phyloP scores from a whole-genome alignment of 2,329 filamentous ascomycete species.

The Clonostachys sp. region DNA sequence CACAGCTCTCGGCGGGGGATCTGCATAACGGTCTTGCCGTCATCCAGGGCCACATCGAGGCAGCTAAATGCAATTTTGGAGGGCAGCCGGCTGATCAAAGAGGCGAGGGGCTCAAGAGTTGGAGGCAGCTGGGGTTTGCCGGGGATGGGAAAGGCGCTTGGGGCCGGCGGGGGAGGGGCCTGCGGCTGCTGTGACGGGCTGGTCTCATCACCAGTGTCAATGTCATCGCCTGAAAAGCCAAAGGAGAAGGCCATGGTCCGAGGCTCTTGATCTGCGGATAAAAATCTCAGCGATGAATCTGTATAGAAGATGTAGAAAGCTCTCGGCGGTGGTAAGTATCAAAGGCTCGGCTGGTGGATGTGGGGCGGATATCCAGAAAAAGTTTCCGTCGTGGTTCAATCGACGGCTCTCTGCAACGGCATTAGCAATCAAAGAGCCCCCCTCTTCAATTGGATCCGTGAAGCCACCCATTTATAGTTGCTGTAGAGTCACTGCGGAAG shows the following conservation, averaged over 20 bases:
- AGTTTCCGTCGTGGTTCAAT: too few species aligned
- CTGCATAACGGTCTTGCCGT: constrained; percentile 37
- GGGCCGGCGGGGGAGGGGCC: constrained; percentile 14
- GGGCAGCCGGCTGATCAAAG: constrained; percentile 56
- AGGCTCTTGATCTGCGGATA: too few species aligned
- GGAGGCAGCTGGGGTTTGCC: constrained; percentile 56
- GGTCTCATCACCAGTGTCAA: constrained; percentile 40
- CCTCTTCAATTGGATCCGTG: too few species aligned
- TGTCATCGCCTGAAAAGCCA: constrained; percentile 59
- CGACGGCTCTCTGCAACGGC: too few species aligned
- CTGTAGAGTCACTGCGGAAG: too few species aligned
- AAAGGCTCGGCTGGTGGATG: too few species aligned
- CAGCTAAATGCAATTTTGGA: constrained; percentile 69
- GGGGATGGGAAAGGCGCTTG: constrained; percentile 55
- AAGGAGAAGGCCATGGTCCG: constrained; percentile 50
- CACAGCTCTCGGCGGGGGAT: constrained; percentile 75
- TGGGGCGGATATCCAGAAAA: too few species aligned
- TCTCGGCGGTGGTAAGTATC: too few species aligned
- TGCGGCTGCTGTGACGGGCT: constrained; percentile 13
- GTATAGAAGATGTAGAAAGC: too few species aligned
- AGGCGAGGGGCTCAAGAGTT: constrained; percentile 40
- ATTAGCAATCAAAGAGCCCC: too few species aligned
- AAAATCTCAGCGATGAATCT: too few species aligned
- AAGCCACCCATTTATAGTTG: too few species aligned
- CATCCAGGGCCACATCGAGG: constrained; percentile 53